These are phyloP conservation scores for Cyberlindnera maclurae DNA, from an alignment of 805 yeast species.

Conservation along the genomic window DNA sequence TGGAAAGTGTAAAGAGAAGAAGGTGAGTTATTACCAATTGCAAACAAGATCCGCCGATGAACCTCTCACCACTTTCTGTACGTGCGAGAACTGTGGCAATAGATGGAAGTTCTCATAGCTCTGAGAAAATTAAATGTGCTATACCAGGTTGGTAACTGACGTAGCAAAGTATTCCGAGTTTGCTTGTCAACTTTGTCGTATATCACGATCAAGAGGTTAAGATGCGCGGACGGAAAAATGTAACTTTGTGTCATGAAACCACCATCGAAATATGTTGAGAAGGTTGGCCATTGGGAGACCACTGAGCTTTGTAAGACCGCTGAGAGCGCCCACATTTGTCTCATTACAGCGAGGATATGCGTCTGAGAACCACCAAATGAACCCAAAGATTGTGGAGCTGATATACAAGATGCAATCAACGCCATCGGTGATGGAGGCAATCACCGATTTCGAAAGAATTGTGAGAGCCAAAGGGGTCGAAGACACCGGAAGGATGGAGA, in stretches of 20 bases:
- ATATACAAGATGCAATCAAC: conserved; percentile 13
- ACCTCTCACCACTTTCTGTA: conserved; percentile 96
- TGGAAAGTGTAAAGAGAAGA: conserved; percentile 96
- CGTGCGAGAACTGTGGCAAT: conserved; percentile 95
- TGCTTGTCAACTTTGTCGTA: too few relatives aligned
- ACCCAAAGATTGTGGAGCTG: conserved; percentile 9
- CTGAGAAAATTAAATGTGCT: too few relatives aligned
- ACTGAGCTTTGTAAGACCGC: too few relatives aligned
- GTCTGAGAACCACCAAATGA: conserved; percentile 8
- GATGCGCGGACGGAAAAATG: too few relatives aligned
- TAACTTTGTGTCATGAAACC: too few relatives aligned
- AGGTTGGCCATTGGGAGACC: too few relatives aligned
- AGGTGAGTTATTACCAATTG: conserved; percentile 94
- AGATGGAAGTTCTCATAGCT: conserved; percentile 88
- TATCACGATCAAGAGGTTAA: too few relatives aligned
- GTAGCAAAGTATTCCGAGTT: too few relatives aligned
- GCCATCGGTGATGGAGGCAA: conserved; percentile 9
- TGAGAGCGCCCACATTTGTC: background rate
- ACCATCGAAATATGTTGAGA: too few relatives aligned
- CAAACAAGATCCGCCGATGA: conserved; percentile 99
- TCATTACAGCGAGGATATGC: conserved; percentile 4
- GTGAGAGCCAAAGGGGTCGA: conserved; percentile 9
- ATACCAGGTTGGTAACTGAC: too few relatives aligned
- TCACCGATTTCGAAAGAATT: conserved; percentile 5
- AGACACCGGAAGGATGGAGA: conserved; percentile 5